Evolutionary conservation across 164 flowering plant species (phyloP).

Genomic region (grape (Vitis vinifera)): DNA sequence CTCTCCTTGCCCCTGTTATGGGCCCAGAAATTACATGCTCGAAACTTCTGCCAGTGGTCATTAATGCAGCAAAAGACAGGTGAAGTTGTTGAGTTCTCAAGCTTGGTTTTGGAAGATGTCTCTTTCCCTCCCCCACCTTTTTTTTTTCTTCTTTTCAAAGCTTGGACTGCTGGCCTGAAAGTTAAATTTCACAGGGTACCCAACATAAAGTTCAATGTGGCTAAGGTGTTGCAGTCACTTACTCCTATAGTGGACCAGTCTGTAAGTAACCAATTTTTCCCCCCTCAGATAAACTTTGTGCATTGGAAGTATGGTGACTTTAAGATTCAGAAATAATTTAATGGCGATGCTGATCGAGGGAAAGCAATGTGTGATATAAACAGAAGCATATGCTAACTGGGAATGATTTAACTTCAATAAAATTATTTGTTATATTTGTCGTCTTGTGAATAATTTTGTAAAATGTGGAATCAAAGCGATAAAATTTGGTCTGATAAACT

Average conservation of each 20-base stretch:
- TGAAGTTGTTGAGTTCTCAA: conserved; percentile 12
- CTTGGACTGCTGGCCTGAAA: conserved; percentile 4
- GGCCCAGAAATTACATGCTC: conserved; percentile 91
- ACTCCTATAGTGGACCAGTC: conserved; percentile 83
- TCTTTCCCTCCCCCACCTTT: no score
- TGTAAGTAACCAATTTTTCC: conserved; percentile 39
- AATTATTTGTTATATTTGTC: no score
- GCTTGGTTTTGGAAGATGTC: not conserved
- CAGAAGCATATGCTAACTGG: not conserved
- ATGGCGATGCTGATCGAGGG: not conserved
- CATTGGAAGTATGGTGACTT: not conserved
- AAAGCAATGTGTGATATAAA: not conserved
- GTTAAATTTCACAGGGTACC: conserved; percentile 65
- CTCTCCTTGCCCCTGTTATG: conserved; percentile 94
- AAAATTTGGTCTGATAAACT: not conserved
- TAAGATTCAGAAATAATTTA: not conserved
- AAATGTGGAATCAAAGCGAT: not conserved
- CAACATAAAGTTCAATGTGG: conserved; percentile 93
- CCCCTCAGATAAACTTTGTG: no score
- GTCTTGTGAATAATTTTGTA: not conserved
- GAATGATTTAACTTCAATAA: no score
- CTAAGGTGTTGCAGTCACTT: conserved; percentile 91
- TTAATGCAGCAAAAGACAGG: conserved; percentile 87
- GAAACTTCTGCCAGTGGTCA: conserved; percentile 70
- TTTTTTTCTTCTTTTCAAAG: not conserved